A percentile compares a stretch with the other conserved stretches of the same genome.
These are phyloP conservation scores for Kwoniella mangroviensis DNA, from an alignment of 768 basidiomycete genomes.

Conservation along the genomic window DNA sequence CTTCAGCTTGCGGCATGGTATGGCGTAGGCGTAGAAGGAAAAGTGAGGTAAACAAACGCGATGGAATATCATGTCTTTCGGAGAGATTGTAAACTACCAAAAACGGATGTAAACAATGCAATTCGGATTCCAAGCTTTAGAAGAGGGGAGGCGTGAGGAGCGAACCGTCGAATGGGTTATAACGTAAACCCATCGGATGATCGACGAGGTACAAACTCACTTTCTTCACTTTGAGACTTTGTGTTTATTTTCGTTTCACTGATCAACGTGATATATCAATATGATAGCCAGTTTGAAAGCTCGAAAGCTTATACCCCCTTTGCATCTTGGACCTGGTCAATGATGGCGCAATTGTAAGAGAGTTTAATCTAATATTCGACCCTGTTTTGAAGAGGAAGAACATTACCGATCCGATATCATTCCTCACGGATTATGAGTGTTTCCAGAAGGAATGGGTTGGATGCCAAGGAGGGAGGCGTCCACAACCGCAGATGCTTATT, in stretches of 20 bases:
- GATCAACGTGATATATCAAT: slow-evolving; percentile 2
- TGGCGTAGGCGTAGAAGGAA: not conserved
- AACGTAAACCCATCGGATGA: slow-evolving; percentile 3
- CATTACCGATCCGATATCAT: slow-evolving; percentile 5
- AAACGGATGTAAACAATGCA: slow-evolving; percentile 1
- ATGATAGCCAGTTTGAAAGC: not conserved
- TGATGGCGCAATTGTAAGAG: slow-evolving; percentile 8
- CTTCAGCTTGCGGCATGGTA: not conserved
- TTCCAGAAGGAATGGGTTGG: not conserved
- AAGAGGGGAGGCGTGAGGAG: not conserved
- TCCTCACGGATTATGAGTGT: not conserved
- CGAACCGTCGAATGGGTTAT: slow-evolving; percentile 4
- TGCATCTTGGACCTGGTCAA: not conserved
- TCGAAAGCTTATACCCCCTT: not conserved
- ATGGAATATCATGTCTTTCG: not conserved
- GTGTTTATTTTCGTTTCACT: slow-evolving; percentile 1
- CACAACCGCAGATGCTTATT: not conserved
- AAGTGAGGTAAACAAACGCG: not conserved
- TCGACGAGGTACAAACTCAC: not conserved
- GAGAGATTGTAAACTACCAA: not conserved
- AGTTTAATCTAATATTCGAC: slow-evolving; percentile 3
- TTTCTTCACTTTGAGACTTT: not conserved
- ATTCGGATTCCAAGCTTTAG: not conserved
- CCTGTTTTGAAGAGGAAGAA: not conserved
- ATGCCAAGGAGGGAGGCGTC: slow-evolving; percentile 8